Conservation (phyloP, 345 rosid genomes). For the Eucalyptus brandiana region DNA sequence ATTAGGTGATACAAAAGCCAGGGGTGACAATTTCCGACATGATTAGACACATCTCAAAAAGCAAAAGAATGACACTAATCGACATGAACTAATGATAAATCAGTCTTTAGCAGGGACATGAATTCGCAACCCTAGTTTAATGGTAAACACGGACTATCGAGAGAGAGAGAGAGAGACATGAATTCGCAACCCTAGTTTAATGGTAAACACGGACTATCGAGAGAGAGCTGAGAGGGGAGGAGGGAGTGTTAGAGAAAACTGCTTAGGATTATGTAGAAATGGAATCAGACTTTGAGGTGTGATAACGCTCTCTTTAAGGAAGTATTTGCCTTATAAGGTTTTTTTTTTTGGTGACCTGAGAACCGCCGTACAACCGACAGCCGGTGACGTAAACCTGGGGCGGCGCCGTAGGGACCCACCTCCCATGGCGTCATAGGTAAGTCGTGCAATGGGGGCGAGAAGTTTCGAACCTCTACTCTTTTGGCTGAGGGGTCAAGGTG, state of each 20-base stretch:
- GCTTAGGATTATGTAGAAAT: no score
- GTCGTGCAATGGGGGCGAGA: no score
- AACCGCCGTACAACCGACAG: no score
- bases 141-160: neutral
- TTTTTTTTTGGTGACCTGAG: no score
- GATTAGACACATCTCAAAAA: neutral
- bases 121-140: neutral
- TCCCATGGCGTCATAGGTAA: no score
- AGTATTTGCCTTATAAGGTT: no score
- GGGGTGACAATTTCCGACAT: neutral
- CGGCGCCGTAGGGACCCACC: no score
- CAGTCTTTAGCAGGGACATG: neutral
- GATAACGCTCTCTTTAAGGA: no score
- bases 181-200: neutral
- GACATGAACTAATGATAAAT: neutral
- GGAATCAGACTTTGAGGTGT: no score
- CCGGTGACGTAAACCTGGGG: no score
- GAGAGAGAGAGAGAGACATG: neutral
- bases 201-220: neutral
- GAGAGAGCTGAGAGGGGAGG: constrained; percentile 2
- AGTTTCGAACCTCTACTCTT: no score
- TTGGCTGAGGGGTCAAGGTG: no score
- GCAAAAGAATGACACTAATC: neutral
- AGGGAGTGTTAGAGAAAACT: constrained; percentile 6
- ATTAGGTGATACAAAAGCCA: neutral